Conservation (phyloP, 345 rosid species). For the Moricandia moricandioides region DNA sequence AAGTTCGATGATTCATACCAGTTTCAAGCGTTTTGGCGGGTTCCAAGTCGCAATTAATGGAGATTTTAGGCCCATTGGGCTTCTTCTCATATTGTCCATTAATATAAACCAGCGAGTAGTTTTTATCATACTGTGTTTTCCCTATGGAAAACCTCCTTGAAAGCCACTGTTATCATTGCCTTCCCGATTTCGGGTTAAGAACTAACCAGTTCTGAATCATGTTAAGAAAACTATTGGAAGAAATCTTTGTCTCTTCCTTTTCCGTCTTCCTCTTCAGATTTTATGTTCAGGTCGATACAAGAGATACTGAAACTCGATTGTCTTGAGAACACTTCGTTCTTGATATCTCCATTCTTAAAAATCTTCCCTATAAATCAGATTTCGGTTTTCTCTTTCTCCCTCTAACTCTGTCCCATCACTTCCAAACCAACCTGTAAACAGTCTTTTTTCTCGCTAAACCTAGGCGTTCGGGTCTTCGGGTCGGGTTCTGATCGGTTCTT, state of each 20-base stretch:
- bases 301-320: slow-evolving; percentile 44
- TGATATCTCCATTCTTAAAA: slow-evolving; percentile 38
- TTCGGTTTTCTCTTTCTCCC: slow-evolving; percentile 61
- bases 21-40: slow-evolving; percentile 3
- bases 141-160: slow-evolving; percentile 44
- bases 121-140: background rate
- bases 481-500: no score
- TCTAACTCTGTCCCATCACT: slow-evolving; percentile 27
- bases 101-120: background rate
- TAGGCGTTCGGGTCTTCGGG: no score
- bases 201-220: slow-evolving; percentile 49
- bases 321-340: background rate
- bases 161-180: slow-evolving; percentile 41
- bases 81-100: background rate
- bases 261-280: slow-evolving; percentile 50
- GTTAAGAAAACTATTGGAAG: slow-evolving; percentile 44
- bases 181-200: slow-evolving; percentile 41
- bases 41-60: background rate
- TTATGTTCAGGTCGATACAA: slow-evolving; percentile 65
- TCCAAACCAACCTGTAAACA: slow-evolving; percentile 54
- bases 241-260: slow-evolving; percentile 39
- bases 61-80: background rate
- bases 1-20: background rate
- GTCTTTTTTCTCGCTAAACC: slow-evolving; percentile 29
- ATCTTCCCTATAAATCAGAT: slow-evolving; percentile 34